Base-by-base conservation (phyloP, 495 filamentous ascomycete genomes). In the Penicillium egyptiacum region DNA sequence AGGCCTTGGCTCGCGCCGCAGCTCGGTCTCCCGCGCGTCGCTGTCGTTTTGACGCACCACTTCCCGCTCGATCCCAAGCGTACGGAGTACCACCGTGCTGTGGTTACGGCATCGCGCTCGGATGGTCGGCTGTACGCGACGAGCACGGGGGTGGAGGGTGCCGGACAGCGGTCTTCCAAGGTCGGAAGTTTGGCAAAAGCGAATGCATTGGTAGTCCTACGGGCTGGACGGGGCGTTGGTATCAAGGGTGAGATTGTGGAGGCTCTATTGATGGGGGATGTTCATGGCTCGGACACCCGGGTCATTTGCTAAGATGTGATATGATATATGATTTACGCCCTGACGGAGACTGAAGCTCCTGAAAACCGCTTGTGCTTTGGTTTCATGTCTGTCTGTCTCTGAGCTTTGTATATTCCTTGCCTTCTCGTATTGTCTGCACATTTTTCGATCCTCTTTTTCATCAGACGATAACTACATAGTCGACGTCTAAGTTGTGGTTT, bases 181-280 rank as follows among this genome's bases (percentile, higher is more conserved):
- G 88, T 98, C 6, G 91, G 91, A 0, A 98, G 94, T 69, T 76
- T 97, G 51, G 88, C 87, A 37, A 86, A 86, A 30, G 91, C 95
- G 22, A 98, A 98, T 75, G 89, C 88, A 39, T 75, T 98, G 55
- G 72, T 98, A 33, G 88, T 86, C 62, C 75, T 98, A 64, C 89
- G 88, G 42, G 76, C 83, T 9, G 76, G 73, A 22, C 70, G 75
- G 14, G 80, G 78, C 5, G 63, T 66, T 19, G 63, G 80, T 6
- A 68, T 62, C 16, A 82, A 83, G 68, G 85, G 86, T 14, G 70
- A 76, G 47, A 73, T 75, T 60, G 72, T 85, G 28, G 79, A 87
- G 57, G 86, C 85, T 23, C 65, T 88, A 71, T 64, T 88, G 72
- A 83, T 88, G 81, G 83, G 83, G n/a, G 51, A 58, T 31, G 67